Evolutionary conservation across 78 protist genomes (phyloP).

Genomic region (Cyanophora paradoxa): DNA sequence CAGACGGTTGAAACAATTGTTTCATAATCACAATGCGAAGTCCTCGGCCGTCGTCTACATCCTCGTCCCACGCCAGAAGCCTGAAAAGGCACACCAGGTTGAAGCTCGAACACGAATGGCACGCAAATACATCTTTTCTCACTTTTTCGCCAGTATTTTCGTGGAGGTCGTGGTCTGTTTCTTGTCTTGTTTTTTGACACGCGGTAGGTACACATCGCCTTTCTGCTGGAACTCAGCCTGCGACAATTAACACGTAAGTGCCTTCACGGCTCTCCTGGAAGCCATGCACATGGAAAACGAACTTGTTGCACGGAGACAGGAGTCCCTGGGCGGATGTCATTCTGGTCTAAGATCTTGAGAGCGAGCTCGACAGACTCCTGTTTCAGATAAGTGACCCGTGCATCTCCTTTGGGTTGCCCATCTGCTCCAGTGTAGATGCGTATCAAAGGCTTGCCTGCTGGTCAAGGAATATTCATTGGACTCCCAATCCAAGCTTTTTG

Average conservation of each 20-base stretch:
- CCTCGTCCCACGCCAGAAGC: background rate
- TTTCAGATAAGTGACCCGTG: background rate
- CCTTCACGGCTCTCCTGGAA: too few species aligned
- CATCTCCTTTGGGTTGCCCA: constrained; percentile 5
- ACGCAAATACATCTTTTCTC: too few species aligned
- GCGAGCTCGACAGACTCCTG: constrained; percentile 2
- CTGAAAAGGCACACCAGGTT: too few species aligned
- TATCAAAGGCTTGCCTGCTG: background rate
- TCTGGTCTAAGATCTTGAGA: background rate
- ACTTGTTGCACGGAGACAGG: too few species aligned
- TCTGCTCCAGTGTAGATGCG: background rate
- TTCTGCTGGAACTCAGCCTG: constrained; percentile 1
- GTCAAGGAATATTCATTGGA: too few species aligned
- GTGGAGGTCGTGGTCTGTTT: too few species aligned
- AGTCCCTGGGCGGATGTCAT: constrained; percentile 6
- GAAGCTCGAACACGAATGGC: too few species aligned
- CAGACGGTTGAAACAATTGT: constrained; percentile 8
- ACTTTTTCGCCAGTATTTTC: too few species aligned
- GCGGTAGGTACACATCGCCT: background rate
- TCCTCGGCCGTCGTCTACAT: background rate
- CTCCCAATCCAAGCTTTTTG: too few species aligned
- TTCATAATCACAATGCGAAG: constrained; percentile 7
- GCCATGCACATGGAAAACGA: too few species aligned
- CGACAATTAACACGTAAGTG: background rate
- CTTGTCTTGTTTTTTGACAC: constrained; percentile 9